These are phyloP conservation scores for Aureobasidium sp. DNA, from an alignment of 2,329 filamentous ascomycete species.

Conservation along the genomic window DNA sequence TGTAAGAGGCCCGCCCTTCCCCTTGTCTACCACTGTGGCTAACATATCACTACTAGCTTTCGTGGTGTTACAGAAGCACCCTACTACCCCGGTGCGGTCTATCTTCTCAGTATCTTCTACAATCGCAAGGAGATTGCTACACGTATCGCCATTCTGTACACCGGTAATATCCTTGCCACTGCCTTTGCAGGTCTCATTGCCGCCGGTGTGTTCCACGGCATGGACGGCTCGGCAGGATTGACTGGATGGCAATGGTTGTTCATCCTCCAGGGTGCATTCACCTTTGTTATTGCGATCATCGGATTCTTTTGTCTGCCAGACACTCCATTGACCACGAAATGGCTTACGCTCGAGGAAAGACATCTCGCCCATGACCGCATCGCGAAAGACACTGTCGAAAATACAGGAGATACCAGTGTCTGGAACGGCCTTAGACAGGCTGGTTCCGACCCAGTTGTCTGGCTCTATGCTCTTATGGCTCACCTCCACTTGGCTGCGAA, in stretches of 20 bases:
- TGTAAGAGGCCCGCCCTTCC: conserved; percentile 13
- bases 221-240: conserved; percentile 50
- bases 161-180: conserved; percentile 41
- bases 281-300: conserved; percentile 21
- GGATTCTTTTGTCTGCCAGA: conserved; percentile 35
- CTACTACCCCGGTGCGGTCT: conserved; percentile 34
- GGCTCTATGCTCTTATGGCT: conserved; percentile 46
- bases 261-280: conserved; percentile 30
- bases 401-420: conserved; percentile 35
- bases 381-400: conserved; percentile 45
- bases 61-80: conserved; percentile 38
- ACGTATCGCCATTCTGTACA: conserved; percentile 22
- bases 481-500: conserved; percentile 49
- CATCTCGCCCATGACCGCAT: conserved; percentile 42
- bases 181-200: conserved; percentile 56
- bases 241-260: conserved; percentile 42
- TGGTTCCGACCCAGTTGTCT: conserved; percentile 20
- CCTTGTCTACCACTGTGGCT: background rate
- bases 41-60: conserved; percentile 17
- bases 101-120: conserved; percentile 43
- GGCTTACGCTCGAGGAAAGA: conserved; percentile 42
- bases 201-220: conserved; percentile 53
- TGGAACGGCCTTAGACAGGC: conserved; percentile 28
- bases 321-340: conserved; percentile 46
- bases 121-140: conserved; percentile 38